Evolutionary conservation across 177 flowering plant species (phyloP), one percentile per base, ranked within the genome.

Genomic region (Tripterygium wilfordii): DNA sequence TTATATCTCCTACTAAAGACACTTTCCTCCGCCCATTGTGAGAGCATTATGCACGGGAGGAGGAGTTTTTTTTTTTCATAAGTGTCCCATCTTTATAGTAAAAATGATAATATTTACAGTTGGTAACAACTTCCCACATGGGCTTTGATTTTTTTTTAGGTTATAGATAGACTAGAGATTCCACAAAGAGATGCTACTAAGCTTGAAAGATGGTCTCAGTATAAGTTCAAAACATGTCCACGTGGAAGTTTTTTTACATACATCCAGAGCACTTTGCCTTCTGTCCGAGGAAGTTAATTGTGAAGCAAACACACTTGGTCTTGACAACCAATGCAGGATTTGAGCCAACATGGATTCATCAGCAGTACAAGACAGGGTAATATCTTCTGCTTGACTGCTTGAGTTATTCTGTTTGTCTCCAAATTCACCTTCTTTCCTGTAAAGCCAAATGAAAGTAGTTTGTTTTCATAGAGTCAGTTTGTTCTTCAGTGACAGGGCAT

Each of bases 1-100:
- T 73, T 51, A 57, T 71, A 75, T 58, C 64, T 32, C 51, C 55
- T 43, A 42, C 25, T 49, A 31, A 61, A 42, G 62, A 57, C 67
- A 22, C 54, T n/a, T n/a, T n/a, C n/a, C n/a, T n/a, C n/a, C n/a
- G n/a, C n/a, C n/a, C n/a, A n/a, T n/a, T n/a, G n/a, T n/a, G n/a
- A n/a, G n/a, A n/a, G n/a, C n/a, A n/a, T n/a, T n/a, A n/a, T n/a
- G n/a, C n/a, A n/a, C n/a, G n/a, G n/a, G n/a, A n/a, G n/a, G n/a
- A n/a, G n/a, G n/a, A n/a, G n/a, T n/a, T n/a, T n/a, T n/a, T n/a
- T n/a, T n/a, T n/a, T 70, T 61, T 70, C 65, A 22, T 50, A 16
- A 38, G 38, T 61, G 68, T 55, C 67, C 57, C 45, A 63, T 25
- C 62, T 35, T 36, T 45, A 22, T 33, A 42, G 68, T 68, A 62